phyloP scores from a whole-genome alignment of 202 grass and related monocot species.

The Schoenoplectus tabernaemontani region DNA sequence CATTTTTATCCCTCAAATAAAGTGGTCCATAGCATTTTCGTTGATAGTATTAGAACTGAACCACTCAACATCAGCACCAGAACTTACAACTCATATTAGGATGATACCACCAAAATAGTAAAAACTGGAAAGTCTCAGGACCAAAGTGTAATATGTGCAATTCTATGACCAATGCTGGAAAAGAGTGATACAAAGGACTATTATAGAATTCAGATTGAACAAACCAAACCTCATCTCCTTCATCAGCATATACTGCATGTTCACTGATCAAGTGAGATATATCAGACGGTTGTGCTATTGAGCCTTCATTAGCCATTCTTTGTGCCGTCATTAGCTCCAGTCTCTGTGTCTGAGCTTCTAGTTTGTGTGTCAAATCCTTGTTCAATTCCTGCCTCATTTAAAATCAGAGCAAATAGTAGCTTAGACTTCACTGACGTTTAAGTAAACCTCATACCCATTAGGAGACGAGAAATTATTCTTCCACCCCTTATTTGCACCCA shows the following conservation, averaged over 20 bases:
- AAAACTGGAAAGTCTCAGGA: not conserved
- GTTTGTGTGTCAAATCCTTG: conserved; percentile 81
- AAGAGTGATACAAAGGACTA: not conserved
- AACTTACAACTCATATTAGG: not conserved
- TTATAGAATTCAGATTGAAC: not conserved
- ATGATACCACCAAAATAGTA: not conserved
- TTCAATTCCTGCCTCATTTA: conserved; percentile 55
- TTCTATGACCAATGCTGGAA: not conserved
- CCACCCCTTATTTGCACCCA: too few species aligned
- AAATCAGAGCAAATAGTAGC: not conserved
- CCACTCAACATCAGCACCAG: not conserved
- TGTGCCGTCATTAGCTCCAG: conserved; percentile 75
- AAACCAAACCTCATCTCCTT: conserved; percentile 84
- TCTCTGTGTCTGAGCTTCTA: conserved; percentile 85
- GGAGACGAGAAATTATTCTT: too few species aligned
- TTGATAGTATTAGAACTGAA: not conserved
- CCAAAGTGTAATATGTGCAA: not conserved
- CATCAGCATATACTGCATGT: conserved; percentile 81
- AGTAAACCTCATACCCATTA: not conserved
- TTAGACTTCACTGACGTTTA: not conserved
- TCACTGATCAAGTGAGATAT: conserved; percentile 44
- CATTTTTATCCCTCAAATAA: not conserved
- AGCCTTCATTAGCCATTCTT: conserved; percentile 63
- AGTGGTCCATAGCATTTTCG: not conserved
- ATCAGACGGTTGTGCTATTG: conserved; percentile 47